Conservation (phyloP, 2,329 filamentous ascomycete genomes). For the Neonectria hederae region DNA sequence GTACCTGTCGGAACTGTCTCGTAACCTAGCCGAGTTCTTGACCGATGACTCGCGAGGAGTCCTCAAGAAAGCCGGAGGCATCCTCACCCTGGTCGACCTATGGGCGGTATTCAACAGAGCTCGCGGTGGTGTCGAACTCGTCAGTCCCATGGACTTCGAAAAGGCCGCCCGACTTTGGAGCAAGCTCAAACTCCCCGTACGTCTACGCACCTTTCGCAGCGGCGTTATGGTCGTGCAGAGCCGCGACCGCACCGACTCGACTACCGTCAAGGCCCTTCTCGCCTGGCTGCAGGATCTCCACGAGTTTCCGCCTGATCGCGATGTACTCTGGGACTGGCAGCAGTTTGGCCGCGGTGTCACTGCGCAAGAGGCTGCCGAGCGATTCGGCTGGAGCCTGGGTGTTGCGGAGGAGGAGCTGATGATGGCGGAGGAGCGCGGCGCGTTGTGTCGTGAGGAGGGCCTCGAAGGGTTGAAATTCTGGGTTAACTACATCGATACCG, state of each 20-base stretch:
- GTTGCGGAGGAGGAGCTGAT: constrained; percentile 95
- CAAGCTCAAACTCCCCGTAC: constrained; percentile 83
- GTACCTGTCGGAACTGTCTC: constrained; percentile 87
- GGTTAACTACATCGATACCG: constrained; percentile 76
- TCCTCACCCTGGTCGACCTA: constrained; percentile 88
- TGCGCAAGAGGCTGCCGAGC: constrained; percentile 86
- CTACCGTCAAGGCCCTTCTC: constrained; percentile 80
- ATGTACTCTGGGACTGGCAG: constrained; percentile 78
- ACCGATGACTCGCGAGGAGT: constrained; percentile 85
- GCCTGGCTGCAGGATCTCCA: constrained; percentile 82
- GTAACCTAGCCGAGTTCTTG: constrained; percentile 87
- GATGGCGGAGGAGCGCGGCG: constrained; percentile 93
- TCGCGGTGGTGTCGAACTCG: constrained; percentile 90
- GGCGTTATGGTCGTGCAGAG: constrained; percentile 95
- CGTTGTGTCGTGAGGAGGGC: constrained; percentile 88
- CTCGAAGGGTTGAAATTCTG: constrained; percentile 93
- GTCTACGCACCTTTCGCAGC: constrained; percentile 88
- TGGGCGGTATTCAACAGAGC: constrained; percentile 97
- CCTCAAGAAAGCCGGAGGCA: constrained; percentile 81
- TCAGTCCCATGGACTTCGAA: constrained; percentile 91
- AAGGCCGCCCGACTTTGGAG: constrained; percentile 92
- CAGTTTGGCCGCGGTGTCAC: constrained; percentile 86
- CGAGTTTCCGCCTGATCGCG: constrained; percentile 68
- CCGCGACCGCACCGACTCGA: constrained; percentile 87
- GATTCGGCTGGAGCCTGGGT: constrained; percentile 96